Conservation (phyloP, 371 early-diverging fungal species). For the Capniomyces stellatus region DNA sequence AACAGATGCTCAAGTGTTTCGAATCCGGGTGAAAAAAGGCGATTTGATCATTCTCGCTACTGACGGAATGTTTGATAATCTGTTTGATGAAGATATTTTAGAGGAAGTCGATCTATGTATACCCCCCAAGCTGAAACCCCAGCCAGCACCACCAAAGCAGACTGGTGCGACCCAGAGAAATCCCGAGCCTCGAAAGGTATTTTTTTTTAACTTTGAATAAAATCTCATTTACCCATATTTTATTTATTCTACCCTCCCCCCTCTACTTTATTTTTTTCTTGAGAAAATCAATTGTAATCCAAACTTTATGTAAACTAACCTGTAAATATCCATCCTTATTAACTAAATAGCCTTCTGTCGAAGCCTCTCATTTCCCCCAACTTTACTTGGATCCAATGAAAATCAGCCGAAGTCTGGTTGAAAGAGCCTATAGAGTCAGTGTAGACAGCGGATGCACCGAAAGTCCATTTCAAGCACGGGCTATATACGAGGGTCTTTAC, state of each 20-base stretch:
- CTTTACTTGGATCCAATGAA: conserved; percentile 39
- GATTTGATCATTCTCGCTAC: conserved; percentile 60
- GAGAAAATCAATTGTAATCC: neutral
- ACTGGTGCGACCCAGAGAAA: neutral
- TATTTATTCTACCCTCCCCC: neutral
- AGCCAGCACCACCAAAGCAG: conserved; percentile 7
- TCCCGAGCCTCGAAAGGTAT: no score
- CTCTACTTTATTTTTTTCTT: neutral
- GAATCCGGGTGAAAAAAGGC: conserved; percentile 54
- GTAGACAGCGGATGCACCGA: conserved; percentile 52
- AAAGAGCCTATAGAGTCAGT: conserved; percentile 52
- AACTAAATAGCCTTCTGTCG: neutral
- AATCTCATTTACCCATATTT: neutral
- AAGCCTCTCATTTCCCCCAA: conserved; percentile 15
- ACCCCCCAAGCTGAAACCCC: conserved; percentile 17
- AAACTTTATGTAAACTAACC: neutral
- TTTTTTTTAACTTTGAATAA: conserved; percentile 7
- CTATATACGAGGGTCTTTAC: conserved; percentile 27
- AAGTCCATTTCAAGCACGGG: conserved; percentile 71
- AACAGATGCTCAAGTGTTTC: conserved; percentile 53
- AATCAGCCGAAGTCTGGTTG: conserved; percentile 58
- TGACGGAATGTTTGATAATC: conserved; percentile 66
- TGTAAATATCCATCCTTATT: neutral
- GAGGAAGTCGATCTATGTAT: conserved; percentile 45
- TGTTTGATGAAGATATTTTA: conserved; percentile 63